Conservation (phyloP, 1,139 yeast genomes). For the Lodderomyces margitis region DNA sequence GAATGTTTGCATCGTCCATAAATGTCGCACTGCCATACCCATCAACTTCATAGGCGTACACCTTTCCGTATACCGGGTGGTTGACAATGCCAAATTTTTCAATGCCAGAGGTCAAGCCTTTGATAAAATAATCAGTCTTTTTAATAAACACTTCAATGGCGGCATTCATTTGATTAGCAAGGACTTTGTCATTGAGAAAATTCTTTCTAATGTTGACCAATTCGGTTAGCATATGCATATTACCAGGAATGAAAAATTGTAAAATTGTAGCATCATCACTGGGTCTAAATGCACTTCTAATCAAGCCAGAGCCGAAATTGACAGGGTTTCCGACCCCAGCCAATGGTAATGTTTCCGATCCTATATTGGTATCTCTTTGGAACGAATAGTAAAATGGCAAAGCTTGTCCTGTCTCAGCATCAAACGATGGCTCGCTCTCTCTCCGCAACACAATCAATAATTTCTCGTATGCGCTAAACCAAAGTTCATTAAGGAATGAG, state of each 20-base stretch:
- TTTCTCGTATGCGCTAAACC: constrained; percentile 61
- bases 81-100: constrained; percentile 60
- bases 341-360: constrained; percentile 77
- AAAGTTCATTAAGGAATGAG: constrained; percentile 50
- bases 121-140: constrained; percentile 36
- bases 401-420: constrained; percentile 52
- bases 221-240: constrained; percentile 73
- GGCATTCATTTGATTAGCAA: constrained; percentile 8
- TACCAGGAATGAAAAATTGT: constrained; percentile 84
- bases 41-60: constrained; percentile 86
- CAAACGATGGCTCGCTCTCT: constrained; percentile 65
- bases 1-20: constrained; percentile 93
- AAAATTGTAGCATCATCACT: constrained; percentile 84
- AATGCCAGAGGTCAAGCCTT: constrained; percentile 53
- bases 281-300: constrained; percentile 87
- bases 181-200: constrained; percentile 16
- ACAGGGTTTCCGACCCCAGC: constrained; percentile 86
- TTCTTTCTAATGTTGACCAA: constrained; percentile 33
- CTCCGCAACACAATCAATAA: constrained; percentile 54
- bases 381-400: constrained; percentile 58
- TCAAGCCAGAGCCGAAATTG: constrained; percentile 63
- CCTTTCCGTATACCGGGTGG: constrained; percentile 71
- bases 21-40: constrained; percentile 73
- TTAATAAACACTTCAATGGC: constrained; percentile 12
- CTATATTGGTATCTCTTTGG: constrained; percentile 69